Percentiles rank a stretch among this genome's conserved stretches.
Conservation (phyloP, 768 basidiomycete genomes). For the Trametes villosa region DNA sequence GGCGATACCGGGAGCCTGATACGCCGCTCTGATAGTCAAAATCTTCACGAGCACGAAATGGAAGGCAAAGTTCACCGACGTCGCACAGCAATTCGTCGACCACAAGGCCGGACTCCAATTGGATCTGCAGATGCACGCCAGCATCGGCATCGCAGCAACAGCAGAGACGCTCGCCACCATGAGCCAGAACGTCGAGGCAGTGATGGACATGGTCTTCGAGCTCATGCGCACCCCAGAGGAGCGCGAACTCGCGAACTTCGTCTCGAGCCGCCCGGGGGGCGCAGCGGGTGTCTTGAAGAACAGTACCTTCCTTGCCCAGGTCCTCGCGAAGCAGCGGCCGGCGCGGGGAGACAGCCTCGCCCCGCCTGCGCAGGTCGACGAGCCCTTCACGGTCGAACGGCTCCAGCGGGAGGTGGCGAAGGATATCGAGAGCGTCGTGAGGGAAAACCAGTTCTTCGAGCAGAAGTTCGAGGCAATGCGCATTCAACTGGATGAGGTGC, state of each 20-base stretch:
- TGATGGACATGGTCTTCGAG: slow-evolving; percentile 27
- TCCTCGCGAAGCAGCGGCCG: neutral
- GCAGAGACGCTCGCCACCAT: neutral
- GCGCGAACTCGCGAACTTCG: slow-evolving; percentile 21
- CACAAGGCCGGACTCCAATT: slow-evolving; percentile 32
- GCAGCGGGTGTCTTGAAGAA: slow-evolving; percentile 7
- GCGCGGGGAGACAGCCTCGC: neutral
- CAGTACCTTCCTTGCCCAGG: slow-evolving; percentile 16
- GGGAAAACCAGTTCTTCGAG: slow-evolving; percentile 53
- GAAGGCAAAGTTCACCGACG: slow-evolving; percentile 29
- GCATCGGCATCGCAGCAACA: slow-evolving; percentile 25
- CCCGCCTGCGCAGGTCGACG: neutral
- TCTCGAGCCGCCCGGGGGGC: slow-evolving; percentile 10
- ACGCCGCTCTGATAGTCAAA: slow-evolving; percentile 21
- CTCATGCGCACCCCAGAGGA: slow-evolving; percentile 22
- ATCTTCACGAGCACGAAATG: slow-evolving; percentile 34
- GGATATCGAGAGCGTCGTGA: slow-evolving; percentile 47
- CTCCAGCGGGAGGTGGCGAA: slow-evolving; percentile 26
- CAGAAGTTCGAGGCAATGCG: slow-evolving; percentile 42
- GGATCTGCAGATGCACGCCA: slow-evolving; percentile 36
- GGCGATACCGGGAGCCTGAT: neutral
- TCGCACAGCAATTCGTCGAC: slow-evolving; percentile 25
- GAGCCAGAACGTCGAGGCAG: slow-evolving; percentile 1
- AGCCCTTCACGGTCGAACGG: neutral
- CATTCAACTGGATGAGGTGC: slow-evolving; percentile 43